Conservation (phyloP, 2,329 filamentous ascomycete species). For the Talaromyces sp. region DNA sequence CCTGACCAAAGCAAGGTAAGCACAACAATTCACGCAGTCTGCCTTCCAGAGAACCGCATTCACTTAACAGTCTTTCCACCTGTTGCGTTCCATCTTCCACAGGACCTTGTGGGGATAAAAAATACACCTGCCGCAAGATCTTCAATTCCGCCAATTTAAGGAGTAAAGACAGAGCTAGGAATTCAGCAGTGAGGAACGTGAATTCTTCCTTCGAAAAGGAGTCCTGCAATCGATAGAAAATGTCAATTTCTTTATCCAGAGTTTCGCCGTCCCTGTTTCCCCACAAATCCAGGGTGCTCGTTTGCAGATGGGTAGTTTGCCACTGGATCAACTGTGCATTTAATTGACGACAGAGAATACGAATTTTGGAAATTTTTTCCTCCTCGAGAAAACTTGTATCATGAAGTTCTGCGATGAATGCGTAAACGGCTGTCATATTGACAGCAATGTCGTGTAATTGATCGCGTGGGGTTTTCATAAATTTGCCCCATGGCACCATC, state of each 20-base stretch:
- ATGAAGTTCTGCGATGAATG: neutral
- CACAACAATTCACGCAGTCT: neutral
- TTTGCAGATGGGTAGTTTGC: neutral
- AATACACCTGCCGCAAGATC: neutral
- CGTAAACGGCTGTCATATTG: neutral
- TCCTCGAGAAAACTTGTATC: no score
- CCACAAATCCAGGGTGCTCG: neutral
- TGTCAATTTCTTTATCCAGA: neutral
- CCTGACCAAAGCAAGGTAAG: constrained; percentile 7
- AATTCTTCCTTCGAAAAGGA: neutral
- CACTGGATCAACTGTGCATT: neutral
- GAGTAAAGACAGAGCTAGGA: neutral
- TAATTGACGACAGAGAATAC: neutral
- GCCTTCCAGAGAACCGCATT: neutral
- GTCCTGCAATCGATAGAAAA: neutral
- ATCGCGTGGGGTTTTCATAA: neutral
- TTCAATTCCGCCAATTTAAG: neutral
- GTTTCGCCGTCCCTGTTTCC: neutral
- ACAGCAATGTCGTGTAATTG: neutral
- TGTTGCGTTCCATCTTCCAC: neutral
- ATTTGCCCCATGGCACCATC: neutral
- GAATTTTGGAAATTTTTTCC: neutral
- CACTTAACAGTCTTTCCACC: neutral
- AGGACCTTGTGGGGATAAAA: neutral
- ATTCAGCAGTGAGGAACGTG: neutral